Evolutionary conservation across 345 rosid genomes (phyloP).

Genomic region (Salix viminalis): DNA sequence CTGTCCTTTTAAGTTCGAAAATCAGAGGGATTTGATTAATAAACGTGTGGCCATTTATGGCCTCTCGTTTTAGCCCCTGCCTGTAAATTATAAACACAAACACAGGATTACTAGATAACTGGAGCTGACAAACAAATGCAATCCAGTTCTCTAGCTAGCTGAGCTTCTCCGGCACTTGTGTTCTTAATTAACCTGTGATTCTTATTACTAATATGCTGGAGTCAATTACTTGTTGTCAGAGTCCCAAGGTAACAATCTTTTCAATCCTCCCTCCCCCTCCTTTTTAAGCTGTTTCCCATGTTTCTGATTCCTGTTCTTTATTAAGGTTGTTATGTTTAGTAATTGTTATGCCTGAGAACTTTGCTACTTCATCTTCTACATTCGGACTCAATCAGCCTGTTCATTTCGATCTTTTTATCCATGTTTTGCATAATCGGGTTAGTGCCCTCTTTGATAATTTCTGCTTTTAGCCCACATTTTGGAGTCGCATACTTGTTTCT

Average conservation of each 20-base stretch:
- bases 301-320: too few relatives aligned
- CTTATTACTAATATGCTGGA: constrained; percentile 40
- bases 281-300: too few relatives aligned
- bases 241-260: constrained; percentile 43
- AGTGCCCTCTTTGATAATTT: background rate
- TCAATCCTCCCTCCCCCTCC: background rate
- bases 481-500: too few relatives aligned
- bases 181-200: constrained; percentile 1
- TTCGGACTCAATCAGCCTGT: too few relatives aligned
- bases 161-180: background rate
- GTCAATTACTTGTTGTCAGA: constrained; percentile 40
- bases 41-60: constrained; percentile 36
- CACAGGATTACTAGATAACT: background rate
- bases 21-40: background rate
- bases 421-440: too few relatives aligned
- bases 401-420: too few relatives aligned
- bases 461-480: background rate
- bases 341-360: too few relatives aligned
- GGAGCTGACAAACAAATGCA: too few relatives aligned
- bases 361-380: too few relatives aligned
- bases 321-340: too few relatives aligned
- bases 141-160: background rate
- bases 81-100: background rate
- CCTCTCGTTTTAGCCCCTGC: constrained; percentile 26
- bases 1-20: background rate